Conservation (phyloP, 2,329 filamentous ascomycete species). For the Ascocoryne sarcoides region DNA sequence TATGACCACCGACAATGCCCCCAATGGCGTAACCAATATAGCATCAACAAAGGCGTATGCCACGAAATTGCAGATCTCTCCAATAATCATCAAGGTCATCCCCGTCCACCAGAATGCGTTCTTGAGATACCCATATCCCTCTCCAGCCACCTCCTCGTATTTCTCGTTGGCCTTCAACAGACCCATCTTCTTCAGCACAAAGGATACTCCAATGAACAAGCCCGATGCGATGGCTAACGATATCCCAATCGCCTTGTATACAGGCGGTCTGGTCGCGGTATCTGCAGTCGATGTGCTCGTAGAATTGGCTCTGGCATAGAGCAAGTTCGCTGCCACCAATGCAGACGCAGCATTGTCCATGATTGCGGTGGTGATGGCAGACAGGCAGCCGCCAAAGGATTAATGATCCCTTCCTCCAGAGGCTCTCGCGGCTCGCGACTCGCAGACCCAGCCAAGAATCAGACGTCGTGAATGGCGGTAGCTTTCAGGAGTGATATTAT, state of each 20-base stretch:
- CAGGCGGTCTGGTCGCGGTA: constrained; percentile 19
- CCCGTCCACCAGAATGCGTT: constrained; percentile 92
- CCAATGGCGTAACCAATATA: constrained; percentile 86
- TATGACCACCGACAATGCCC: constrained; percentile 85
- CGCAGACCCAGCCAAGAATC: constrained; percentile 5
- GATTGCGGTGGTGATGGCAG: constrained; percentile 14
- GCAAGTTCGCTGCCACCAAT: constrained; percentile 31
- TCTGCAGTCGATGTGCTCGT: constrained; percentile 22
- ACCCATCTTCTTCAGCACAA: constrained; percentile 91
- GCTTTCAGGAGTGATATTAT: background rate
- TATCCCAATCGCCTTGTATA: constrained; percentile 82
- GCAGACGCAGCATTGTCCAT: constrained; percentile 33
- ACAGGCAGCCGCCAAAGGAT: constrained; percentile 9
- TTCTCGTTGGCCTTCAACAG: constrained; percentile 89
- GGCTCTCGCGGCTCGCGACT: constrained; percentile 1
- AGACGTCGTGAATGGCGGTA: constrained; percentile 1
- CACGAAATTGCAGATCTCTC: constrained; percentile 94
- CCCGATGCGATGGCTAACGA: constrained; percentile 79
- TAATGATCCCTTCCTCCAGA: constrained; percentile 1
- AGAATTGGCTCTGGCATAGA: constrained; percentile 37
- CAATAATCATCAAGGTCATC: constrained; percentile 94
- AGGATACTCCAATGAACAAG: constrained; percentile 86
- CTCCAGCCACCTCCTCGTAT: constrained; percentile 90
- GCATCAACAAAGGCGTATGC: constrained; percentile 96
- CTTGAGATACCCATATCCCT: constrained; percentile 95